Percentiles rank a stretch among this genome's conserved stretches.
phyloP scores from a whole-genome alignment of 192 early-diverging fungal genomes.

The Phycomyces blakesleeanus region DNA sequence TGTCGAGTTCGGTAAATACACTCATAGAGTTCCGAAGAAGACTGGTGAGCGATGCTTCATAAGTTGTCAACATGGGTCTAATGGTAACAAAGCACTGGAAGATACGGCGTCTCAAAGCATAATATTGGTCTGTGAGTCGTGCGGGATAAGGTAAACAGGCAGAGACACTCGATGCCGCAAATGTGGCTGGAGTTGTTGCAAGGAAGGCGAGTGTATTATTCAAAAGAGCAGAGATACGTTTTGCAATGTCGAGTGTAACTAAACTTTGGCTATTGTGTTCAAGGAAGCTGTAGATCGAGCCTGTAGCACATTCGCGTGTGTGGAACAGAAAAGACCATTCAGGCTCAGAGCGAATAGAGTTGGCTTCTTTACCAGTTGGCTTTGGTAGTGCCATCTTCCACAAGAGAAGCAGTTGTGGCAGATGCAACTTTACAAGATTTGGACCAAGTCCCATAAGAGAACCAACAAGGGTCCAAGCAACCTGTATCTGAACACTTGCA shows the following conservation, averaged over 20 bases:
- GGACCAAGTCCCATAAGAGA: constrained; percentile 75
- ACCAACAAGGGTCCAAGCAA: constrained; percentile 77
- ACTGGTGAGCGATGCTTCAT: constrained; percentile 44
- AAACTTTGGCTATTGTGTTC: constrained; percentile 61
- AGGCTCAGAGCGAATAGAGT: constrained; percentile 48
- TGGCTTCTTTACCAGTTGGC: constrained; percentile 60
- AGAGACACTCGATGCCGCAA: constrained; percentile 39
- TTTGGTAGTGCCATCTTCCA: constrained; percentile 84
- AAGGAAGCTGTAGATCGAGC: constrained; percentile 70
- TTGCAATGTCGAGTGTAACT: constrained; percentile 70
- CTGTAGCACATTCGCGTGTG: constrained; percentile 61
- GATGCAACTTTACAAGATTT: constrained; percentile 75
- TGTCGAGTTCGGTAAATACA: constrained; percentile 52
- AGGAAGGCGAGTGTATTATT: constrained; percentile 70
- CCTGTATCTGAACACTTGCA: constrained; percentile 60
- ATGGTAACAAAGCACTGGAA: constrained; percentile 70
- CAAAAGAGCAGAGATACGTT: constrained; percentile 68
- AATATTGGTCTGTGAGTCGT: constrained; percentile 46
- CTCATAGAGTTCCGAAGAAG: constrained; percentile 44
- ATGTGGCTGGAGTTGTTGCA: constrained; percentile 45
- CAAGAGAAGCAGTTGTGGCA: constrained; percentile 69
- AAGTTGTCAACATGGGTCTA: constrained; percentile 50
- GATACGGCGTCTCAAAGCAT: constrained; percentile 57
- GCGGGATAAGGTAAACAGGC: constrained; percentile 42
- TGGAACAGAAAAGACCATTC: constrained; percentile 63